Base-by-base conservation (phyloP, 2,329 filamentous ascomycete genomes). In the Pseudogymnoascus sp. region DNA sequence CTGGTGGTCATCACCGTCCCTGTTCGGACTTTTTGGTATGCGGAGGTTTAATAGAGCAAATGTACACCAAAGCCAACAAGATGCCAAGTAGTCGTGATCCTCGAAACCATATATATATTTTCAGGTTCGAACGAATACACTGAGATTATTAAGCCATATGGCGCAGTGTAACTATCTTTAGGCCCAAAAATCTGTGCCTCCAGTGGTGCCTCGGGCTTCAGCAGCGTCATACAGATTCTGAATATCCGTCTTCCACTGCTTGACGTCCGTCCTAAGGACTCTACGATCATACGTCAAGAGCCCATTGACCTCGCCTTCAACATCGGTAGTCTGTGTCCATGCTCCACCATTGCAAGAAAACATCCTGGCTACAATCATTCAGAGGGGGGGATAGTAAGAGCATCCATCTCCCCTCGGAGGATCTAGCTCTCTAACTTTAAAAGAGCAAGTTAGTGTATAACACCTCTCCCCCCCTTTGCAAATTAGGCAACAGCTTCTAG, bases 261-360 rank as follows among this genome's bases (percentile, higher is more conserved):
- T 73, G 41, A 77, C 75, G 65, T 90, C 77, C 4, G 83, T 81
- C 0, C 87, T 77, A 36, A 87, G 72, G 0, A 88, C 64, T 0
- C 86, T 78, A 1, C 88, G 82, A 72, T 90, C 87, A 69, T 89
- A 89, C 0, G 87, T 89, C 68, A 89, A 73, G 64, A 91, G 76
- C 0, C 88, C 88, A 68, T 90, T 91, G 7, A 90, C 85, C 72
- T 90, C 88, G 4, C 87, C 88, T 72, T 90, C 88, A 0, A 90
- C 88, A 69, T 90, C 88, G 0, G 85, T 89, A 0, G 87, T 90
- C 77, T 90, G 88, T 0, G 88, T 90, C 81, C 86, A 90, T 0
- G 90, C 82, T 10, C 82, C 88, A 0, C 84, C 88, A 36, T 83
- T 88, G 75, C 88, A 90, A 14, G 51, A 57, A 57, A 57, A 57